Evolutionary conservation across 306 rosid species (phyloP).

Genomic region (Quercus agrifolia): DNA sequence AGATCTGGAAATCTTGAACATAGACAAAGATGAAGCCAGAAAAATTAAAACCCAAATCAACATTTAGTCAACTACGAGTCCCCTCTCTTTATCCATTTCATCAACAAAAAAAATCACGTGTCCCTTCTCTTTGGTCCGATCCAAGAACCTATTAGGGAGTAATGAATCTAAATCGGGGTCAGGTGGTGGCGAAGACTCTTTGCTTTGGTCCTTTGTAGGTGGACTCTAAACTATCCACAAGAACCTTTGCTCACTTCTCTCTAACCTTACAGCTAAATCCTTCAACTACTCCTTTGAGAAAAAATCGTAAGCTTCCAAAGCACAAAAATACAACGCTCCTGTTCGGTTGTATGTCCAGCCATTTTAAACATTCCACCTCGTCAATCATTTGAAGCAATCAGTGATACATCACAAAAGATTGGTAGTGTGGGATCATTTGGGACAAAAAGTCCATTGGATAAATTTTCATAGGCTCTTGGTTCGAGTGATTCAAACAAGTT

Average conservation of each 20-base stretch:
- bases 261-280: constrained; percentile 53
- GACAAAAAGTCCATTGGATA: constrained; percentile 32
- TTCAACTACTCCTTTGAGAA: constrained; percentile 32
- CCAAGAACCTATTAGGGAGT: not conserved
- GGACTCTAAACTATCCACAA: constrained; percentile 47
- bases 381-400: constrained; percentile 3
- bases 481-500: constrained; percentile 31
- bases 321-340: constrained; percentile 47
- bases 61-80: too few species aligned
- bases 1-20: too few species aligned
- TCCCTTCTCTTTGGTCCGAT: constrained; percentile 38
- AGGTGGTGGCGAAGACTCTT: not conserved
- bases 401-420: constrained; percentile 35
- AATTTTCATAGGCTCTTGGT: constrained; percentile 20
- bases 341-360: constrained; percentile 51
- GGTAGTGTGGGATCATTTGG: constrained; percentile 17
- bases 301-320: constrained; percentile 54
- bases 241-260: constrained; percentile 45
- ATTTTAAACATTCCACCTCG: constrained; percentile 29
- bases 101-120: constrained; percentile 16
- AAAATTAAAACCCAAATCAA: too few species aligned
- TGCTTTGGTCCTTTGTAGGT: not conserved
- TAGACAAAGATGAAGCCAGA: too few species aligned
- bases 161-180: not conserved
- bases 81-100: too few species aligned